Base-by-base conservation (phyloP, 306 rosid species). In the Pyrus betulifolia region DNA sequence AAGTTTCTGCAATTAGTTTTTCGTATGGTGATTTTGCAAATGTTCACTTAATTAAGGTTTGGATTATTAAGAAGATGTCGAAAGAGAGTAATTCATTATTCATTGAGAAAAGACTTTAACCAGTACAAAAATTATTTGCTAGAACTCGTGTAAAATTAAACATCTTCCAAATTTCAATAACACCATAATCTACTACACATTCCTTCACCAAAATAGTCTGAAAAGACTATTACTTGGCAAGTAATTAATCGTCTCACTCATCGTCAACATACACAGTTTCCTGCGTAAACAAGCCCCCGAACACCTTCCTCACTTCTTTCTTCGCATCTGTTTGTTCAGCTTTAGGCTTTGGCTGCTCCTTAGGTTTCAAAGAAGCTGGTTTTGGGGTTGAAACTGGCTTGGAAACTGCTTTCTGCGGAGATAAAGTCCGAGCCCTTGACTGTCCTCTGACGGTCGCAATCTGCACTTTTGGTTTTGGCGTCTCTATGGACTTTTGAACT, bases 221-320 rank as follows among this genome's bases (percentile, higher is more conserved):
- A 18, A 30, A 66, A 21, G 46, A 66, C 70, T 35, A 65, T 4
- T 17, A 42, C 69, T 23, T 60, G 19, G 31, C 54, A 21, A 61
- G 55, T 10, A 9, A 66, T 51, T 14, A 23, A 6, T 38, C 65
- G 52, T 30, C 58, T 90, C 90, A 96, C 27, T 92, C 99, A 61
- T 96, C 99, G 27, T 92, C 99, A 67, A 92, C 79, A 66, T 92
- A 96, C 74, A 96, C 80, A 66, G 99, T 96, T 88, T 96, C 98
- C 87, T 96, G 97, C 78, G 86, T 78, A 83, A 92, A 96, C 77
- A 96, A 76, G 49, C 99, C 99, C 33, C 99, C 99, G 78, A 92
- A 91, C 71, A 92, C 89, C 44, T 86, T 92, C 93, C 96, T 91
- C 58, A 92, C 95, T 75, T 87, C 91, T 23, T 25, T 69, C 55